Evolutionary conservation across 2,329 filamentous ascomycete species (phyloP).

Genomic region (Simplicillium sp.): DNA sequence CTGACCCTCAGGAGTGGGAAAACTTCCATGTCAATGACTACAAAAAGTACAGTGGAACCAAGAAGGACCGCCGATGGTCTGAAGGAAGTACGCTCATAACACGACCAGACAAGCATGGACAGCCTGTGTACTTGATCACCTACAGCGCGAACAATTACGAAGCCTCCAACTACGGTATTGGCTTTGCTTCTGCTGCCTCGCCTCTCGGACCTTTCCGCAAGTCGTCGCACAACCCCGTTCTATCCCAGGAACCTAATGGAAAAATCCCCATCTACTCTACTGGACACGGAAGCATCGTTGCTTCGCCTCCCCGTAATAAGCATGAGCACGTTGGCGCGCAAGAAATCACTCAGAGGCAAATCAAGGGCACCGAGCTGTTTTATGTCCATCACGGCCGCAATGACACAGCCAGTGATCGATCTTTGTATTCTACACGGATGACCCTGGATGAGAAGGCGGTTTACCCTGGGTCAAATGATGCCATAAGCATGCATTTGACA

Average conservation of each 20-base stretch:
- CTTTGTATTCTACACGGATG: conserved; percentile 23
- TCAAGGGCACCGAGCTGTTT: conserved; percentile 20
- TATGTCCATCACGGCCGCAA: conserved; percentile 24
- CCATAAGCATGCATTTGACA: conserved; percentile 19
- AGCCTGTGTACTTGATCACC: conserved; percentile 18
- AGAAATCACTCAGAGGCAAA: conserved; percentile 19
- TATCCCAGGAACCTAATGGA: conserved; percentile 18
- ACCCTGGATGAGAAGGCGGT: conserved; percentile 12
- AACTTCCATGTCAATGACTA: conserved; percentile 25
- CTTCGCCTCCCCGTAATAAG: conserved; percentile 15
- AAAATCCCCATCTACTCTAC: conserved; percentile 21
- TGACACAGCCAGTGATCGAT: conserved; percentile 14
- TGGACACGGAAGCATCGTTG: conserved; percentile 23
- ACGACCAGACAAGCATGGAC: conserved; percentile 11
- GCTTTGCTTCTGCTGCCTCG: conserved; percentile 20
- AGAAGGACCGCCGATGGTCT: conserved; percentile 25
- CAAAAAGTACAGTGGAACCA: conserved; percentile 19
- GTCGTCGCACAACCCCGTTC: conserved; percentile 19
- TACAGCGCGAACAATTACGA: conserved; percentile 25
- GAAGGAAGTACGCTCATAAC: conserved; percentile 22
- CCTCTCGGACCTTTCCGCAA: conserved; percentile 23
- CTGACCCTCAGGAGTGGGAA: conserved; percentile 24
- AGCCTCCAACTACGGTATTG: conserved; percentile 25
- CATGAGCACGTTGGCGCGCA: conserved; percentile 15
- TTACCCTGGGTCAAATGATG: conserved; percentile 16